Conservation (phyloP, 345 rosid species). For the Salix exigua region DNA sequence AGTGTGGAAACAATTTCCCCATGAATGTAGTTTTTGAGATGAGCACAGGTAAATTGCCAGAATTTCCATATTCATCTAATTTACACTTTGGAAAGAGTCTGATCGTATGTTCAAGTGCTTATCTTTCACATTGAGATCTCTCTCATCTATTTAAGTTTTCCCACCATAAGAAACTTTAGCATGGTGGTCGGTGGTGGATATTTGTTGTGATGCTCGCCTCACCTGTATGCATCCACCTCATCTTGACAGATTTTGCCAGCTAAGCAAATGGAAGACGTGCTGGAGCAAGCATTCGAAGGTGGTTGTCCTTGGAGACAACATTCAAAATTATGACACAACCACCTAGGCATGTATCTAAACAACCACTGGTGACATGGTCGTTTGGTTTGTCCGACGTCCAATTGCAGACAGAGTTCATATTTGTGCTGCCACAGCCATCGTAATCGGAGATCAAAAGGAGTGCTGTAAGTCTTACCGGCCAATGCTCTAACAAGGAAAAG, state of each 20-base stretch:
- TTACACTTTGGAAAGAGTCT: not conserved
- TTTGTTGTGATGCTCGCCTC: not conserved
- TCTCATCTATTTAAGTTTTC: not conserved
- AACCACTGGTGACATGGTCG: not conserved
- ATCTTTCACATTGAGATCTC: not conserved
- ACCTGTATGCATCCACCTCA: not conserved
- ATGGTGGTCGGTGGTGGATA: not conserved
- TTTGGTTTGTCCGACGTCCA: not conserved
- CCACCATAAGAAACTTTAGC: not conserved
- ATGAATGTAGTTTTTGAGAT: not conserved
- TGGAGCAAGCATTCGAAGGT: conserved; percentile 92
- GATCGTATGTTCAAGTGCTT: not conserved
- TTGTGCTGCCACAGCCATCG: conserved; percentile 2
- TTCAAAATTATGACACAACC: conserved; percentile 65
- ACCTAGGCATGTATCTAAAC: not conserved
- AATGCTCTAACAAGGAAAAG: not conserved
- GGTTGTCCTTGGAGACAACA: conserved; percentile 89
- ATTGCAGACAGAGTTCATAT: not conserved
- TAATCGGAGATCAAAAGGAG: conserved; percentile 8
- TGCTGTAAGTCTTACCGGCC: not conserved
- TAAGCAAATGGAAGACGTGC: conserved; percentile 89
- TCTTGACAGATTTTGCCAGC: conserved; percentile 65
- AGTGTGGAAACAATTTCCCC: not conserved
- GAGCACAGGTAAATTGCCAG: not conserved
- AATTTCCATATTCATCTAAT: not conserved